These are phyloP conservation scores for Sporisorium reilianum DNA, from an alignment of 1,284 basidiomycete genomes.

Conservation along the genomic window DNA sequence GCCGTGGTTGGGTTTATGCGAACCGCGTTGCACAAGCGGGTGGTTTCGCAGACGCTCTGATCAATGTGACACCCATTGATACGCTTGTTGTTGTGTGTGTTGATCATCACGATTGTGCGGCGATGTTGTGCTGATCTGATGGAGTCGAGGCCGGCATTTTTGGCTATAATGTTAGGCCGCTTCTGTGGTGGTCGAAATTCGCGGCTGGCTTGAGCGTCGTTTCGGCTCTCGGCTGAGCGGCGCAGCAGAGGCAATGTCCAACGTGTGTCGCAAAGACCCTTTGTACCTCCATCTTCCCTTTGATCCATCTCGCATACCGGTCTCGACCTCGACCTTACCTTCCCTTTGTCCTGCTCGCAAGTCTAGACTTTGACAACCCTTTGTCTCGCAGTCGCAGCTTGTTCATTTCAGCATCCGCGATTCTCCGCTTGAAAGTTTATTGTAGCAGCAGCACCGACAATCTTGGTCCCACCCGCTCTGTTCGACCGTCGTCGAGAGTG, in stretches of 20 bases:
- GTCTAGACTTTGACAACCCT: conserved; percentile 1
- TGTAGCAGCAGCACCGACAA: neutral
- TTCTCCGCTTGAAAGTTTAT: neutral
- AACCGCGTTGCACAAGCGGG: conserved; percentile 16
- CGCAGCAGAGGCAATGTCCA: neutral
- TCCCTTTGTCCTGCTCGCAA: neutral
- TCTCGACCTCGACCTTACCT: neutral
- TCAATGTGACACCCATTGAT: neutral
- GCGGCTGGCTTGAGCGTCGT: conserved; percentile 16
- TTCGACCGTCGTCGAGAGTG: neutral
- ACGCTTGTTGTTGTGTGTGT: neutral
- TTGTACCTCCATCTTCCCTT: neutral
- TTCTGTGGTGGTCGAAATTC: neutral
- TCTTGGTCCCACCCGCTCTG: neutral
- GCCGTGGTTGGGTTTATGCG: conserved; percentile 31
- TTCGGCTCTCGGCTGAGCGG: conserved; percentile 9
- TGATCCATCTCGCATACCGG: neutral
- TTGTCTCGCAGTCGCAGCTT: neutral
- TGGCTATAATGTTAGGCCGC: neutral
- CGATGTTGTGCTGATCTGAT: neutral
- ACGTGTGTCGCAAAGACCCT: conserved; percentile 2
- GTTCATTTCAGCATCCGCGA: neutral
- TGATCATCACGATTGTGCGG: neutral
- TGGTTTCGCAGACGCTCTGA: conserved; percentile 18
- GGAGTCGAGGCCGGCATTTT: neutral